A percentile compares a stretch with the other conserved stretches of the same genome.
phyloP scores from a whole-genome alignment of 768 basidiomycete genomes.

The Coprinopsis marcescibilis region DNA sequence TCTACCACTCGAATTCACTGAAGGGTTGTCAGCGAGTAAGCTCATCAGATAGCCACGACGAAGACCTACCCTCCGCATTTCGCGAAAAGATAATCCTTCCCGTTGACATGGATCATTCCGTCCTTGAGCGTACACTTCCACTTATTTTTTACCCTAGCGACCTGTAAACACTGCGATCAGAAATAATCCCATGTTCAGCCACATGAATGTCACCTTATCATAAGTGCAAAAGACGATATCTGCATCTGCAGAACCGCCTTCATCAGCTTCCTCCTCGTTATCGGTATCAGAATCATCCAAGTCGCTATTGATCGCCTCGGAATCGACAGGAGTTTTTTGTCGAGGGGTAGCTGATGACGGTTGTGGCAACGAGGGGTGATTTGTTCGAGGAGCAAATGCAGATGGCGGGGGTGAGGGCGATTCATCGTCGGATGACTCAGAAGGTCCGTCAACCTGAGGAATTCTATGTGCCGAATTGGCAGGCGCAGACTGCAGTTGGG shows the following conservation, averaged over 20 bases:
- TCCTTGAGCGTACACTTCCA: slow-evolving; percentile 99
- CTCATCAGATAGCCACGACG: background rate
- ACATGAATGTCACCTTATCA: slow-evolving; percentile 68
- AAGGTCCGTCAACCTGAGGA: slow-evolving; percentile 80
- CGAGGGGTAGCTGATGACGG: slow-evolving; percentile 34
- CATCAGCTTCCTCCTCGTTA: slow-evolving; percentile 77
- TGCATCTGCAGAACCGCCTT: slow-evolving; percentile 63
- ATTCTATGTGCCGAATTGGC: slow-evolving; percentile 36
- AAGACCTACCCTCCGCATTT: slow-evolving; percentile 84
- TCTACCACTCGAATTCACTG: slow-evolving; percentile 41
- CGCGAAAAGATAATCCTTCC: slow-evolving; percentile 94
- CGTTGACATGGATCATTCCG: slow-evolving; percentile 95
- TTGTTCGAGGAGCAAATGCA: slow-evolving; percentile 60
- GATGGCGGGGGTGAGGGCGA: slow-evolving; percentile 64
- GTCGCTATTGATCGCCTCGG: slow-evolving; percentile 93
- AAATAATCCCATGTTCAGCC: background rate
- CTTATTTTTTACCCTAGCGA: slow-evolving; percentile 99
- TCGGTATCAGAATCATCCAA: slow-evolving; percentile 93
- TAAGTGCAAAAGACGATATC: slow-evolving; percentile 99
- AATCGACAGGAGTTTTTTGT: slow-evolving; percentile 38
- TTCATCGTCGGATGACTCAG: slow-evolving; percentile 57
- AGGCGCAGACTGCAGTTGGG: slow-evolving; percentile 12
- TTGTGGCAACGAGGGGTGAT: slow-evolving; percentile 76
- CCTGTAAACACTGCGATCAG: slow-evolving; percentile 40
- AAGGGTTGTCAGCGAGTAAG: slow-evolving; percentile 5